A percentile compares a stretch with the other conserved stretches of the same genome.
phyloP scores from a whole-genome alignment of 129 eudicot genomes.

The Chrysanthemum makinoi region DNA sequence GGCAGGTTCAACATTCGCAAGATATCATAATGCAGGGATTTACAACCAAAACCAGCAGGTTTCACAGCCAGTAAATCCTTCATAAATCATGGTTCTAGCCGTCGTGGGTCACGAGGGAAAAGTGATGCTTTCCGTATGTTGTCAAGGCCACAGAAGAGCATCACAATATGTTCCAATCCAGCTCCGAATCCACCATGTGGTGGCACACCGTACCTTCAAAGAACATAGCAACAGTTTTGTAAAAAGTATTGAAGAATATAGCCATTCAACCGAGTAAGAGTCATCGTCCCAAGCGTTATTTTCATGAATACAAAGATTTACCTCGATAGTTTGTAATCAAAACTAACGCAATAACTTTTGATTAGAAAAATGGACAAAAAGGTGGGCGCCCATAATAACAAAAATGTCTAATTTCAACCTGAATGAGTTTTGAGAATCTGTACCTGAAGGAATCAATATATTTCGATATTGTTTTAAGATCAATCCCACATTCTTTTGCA shows the following conservation, averaged over 20 bases:
- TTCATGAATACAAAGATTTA: background rate
- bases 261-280: no score
- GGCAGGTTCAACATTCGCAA: no score
- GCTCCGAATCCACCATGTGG: slow-evolving; percentile 86
- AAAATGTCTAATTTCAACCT: background rate
- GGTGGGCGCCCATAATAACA: background rate
- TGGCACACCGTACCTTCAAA: slow-evolving; percentile 70
- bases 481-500: slow-evolving; percentile 51
- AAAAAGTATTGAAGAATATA: no score
- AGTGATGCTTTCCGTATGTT: slow-evolving; percentile 71
- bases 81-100: slow-evolving; percentile 46
- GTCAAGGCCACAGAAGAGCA: slow-evolving; percentile 70
- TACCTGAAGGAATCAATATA: slow-evolving; percentile 60
- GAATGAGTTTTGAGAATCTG: no score
- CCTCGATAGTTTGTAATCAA: no score
- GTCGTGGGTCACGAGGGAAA: slow-evolving; percentile 68
- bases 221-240: background rate
- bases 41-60: no score
- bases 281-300: background rate
- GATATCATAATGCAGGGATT: no score
- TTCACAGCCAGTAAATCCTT: no score
- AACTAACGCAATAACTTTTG: background rate
- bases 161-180: slow-evolving; percentile 73
- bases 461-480: slow-evolving; percentile 36
- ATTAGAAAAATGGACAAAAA: background rate